These are phyloP conservation scores for Saccharomyces jurei DNA, from an alignment of 805 yeast species.

Conservation along the genomic window DNA sequence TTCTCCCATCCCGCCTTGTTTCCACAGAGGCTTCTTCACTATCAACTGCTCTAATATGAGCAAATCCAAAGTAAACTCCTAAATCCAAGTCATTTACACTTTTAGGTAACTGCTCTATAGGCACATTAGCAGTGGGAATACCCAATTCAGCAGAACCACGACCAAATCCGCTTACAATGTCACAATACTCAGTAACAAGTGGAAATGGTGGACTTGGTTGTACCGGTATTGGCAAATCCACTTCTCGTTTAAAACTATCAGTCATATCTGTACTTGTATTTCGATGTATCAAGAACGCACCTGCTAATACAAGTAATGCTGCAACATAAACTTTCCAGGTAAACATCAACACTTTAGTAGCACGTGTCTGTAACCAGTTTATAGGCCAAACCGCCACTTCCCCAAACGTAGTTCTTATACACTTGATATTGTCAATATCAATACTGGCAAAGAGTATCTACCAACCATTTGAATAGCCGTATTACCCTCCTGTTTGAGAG, in stretches of 20 bases:
- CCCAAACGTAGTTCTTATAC: background rate
- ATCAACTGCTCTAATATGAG: constrained; percentile 29
- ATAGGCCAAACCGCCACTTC: background rate
- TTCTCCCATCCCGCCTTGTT: constrained; percentile 32
- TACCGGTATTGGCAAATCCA: constrained; percentile 32
- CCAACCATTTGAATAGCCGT: background rate
- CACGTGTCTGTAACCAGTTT: background rate
- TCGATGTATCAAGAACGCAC: background rate
- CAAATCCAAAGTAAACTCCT: constrained; percentile 90
- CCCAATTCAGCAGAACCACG: constrained; percentile 92
- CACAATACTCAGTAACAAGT: constrained; percentile 36
- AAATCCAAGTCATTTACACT: constrained; percentile 40
- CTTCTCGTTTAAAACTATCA: constrained; percentile 8
- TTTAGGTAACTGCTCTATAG: constrained; percentile 42
- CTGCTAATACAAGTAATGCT: background rate
- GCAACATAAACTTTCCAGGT: background rate
- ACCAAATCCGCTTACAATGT: constrained; percentile 78
- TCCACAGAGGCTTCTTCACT: constrained; percentile 16
- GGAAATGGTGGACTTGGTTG: constrained; percentile 43
- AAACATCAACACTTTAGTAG: background rate
- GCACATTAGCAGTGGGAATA: constrained; percentile 90
- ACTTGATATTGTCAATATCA: background rate
- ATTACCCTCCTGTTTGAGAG: background rate
- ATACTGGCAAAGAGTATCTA: background rate
- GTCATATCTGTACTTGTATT: background rate